Evolutionary conservation across 2,329 filamentous ascomycete genomes (phyloP).

Genomic region (Alternaria rosae): DNA sequence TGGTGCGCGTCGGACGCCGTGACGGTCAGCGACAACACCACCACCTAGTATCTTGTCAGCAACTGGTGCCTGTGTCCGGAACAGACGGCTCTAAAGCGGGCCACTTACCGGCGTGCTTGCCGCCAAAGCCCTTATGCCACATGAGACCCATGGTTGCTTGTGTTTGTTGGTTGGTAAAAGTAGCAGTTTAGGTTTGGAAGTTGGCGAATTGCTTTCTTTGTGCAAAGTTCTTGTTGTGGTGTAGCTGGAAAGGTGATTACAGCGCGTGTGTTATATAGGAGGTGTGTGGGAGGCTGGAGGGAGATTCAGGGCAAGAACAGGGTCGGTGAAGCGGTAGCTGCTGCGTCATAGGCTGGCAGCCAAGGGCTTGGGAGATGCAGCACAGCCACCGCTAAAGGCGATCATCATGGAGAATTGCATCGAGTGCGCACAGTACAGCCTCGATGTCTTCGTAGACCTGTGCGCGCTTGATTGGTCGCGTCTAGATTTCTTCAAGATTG

Average conservation of each 20-base stretch:
- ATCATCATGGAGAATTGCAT: neutral
- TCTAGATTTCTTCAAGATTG: neutral
- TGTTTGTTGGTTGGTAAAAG: slow-evolving; percentile 16
- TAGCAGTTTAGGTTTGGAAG: neutral
- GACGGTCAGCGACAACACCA: slow-evolving; percentile 60
- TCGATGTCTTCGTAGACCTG: neutral
- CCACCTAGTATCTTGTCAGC: slow-evolving; percentile 51
- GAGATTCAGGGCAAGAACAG: slow-evolving; percentile 15
- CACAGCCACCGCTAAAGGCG: slow-evolving; percentile 8
- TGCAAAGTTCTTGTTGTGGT: slow-evolving; percentile 2
- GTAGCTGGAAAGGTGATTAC: neutral
- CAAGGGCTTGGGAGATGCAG: slow-evolving; percentile 15
- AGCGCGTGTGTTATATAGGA: slow-evolving; percentile 22
- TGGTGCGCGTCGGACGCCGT: slow-evolving; percentile 60
- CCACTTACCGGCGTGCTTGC: slow-evolving; percentile 51
- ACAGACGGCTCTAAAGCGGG: neutral
- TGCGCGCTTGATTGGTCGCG: neutral
- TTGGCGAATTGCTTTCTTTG: slow-evolving; percentile 5
- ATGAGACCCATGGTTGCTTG: slow-evolving; percentile 53
- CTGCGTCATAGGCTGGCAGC: slow-evolving; percentile 15
- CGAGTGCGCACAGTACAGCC: neutral
- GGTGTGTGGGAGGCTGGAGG: slow-evolving; percentile 15
- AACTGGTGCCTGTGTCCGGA: slow-evolving; percentile 15
- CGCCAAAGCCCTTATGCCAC: slow-evolving; percentile 57
- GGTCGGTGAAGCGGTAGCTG: slow-evolving; percentile 8